phyloP scores from a whole-genome alignment of 441 rosid genomes.

The Rhodomyrtus psidioides region DNA sequence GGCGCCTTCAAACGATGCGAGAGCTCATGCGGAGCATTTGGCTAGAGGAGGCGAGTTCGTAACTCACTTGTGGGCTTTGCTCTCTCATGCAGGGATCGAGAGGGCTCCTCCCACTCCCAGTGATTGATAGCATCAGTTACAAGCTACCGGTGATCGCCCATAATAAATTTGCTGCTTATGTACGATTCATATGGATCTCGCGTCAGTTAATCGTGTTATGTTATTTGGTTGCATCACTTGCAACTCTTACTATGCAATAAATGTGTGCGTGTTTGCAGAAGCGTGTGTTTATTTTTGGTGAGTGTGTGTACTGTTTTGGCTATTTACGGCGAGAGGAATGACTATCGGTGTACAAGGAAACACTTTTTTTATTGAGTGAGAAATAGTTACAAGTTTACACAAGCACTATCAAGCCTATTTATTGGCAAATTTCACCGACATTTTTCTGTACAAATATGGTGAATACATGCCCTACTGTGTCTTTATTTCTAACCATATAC shows the following conservation, averaged over 20 bases:
- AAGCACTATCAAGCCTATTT: too few species aligned
- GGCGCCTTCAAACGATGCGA: background rate
- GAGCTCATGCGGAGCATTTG: background rate
- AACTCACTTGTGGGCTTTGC: background rate
- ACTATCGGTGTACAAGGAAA: too few species aligned
- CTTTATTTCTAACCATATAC: too few species aligned
- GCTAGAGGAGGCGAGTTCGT: background rate
- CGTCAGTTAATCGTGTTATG: background rate
- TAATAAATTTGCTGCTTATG: background rate
- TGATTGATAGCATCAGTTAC: background rate
- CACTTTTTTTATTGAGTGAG: too few species aligned
- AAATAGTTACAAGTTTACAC: too few species aligned
- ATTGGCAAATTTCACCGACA: too few species aligned
- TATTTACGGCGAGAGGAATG: too few species aligned
- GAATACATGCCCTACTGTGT: too few species aligned
- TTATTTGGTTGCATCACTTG: background rate
- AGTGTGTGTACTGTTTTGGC: too few species aligned
- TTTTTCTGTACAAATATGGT: too few species aligned
- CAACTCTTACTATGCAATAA: background rate
- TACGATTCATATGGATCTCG: background rate
- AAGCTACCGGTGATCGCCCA: rapidly evolving
- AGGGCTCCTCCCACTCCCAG: rapidly evolving
- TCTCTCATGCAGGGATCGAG: background rate
- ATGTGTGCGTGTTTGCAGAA: too few species aligned
- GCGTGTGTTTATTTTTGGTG: too few species aligned